phyloP scores from a whole-genome alignment of 495 filamentous ascomycete genomes.

The Usnea hakonensis region DNA sequence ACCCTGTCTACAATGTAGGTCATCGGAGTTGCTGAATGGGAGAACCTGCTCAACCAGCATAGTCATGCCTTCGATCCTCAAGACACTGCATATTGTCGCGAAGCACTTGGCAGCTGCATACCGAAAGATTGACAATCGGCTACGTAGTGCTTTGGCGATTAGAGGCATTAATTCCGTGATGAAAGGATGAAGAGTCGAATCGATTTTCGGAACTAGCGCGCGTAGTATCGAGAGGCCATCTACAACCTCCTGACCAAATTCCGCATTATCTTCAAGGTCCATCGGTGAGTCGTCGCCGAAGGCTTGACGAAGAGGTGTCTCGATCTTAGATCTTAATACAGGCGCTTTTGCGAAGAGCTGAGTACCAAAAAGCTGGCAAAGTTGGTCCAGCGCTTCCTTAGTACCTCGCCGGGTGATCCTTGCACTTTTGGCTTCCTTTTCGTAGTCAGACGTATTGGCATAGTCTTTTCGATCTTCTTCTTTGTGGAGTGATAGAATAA shows the following conservation, averaged over 20 bases:
- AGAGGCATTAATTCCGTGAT: slow-evolving; percentile 78
- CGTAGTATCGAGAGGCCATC: slow-evolving; percentile 90
- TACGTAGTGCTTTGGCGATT: slow-evolving; percentile 77
- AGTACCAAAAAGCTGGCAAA: slow-evolving; percentile 68
- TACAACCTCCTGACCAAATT: slow-evolving; percentile 81
- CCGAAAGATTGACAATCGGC: slow-evolving; percentile 78
- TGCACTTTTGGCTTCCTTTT: slow-evolving; percentile 75
- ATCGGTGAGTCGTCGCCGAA: slow-evolving; percentile 66
- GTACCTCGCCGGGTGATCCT: slow-evolving; percentile 84
- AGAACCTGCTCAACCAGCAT: slow-evolving; percentile 88
- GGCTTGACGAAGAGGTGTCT: slow-evolving; percentile 64
- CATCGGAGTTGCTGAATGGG: slow-evolving; percentile 81
- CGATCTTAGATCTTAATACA: slow-evolving; percentile 69
- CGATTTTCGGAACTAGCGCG: slow-evolving; percentile 77
- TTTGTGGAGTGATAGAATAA: slow-evolving; percentile 85
- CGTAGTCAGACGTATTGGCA: slow-evolving; percentile 79
- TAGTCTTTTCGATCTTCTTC: slow-evolving; percentile 95
- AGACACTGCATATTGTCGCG: slow-evolving; percentile 93
- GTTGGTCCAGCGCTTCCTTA: slow-evolving; percentile 87
- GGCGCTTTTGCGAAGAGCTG: slow-evolving; percentile 72
- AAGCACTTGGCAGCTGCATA: slow-evolving; percentile 97
- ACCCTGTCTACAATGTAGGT: slow-evolving; percentile 81
- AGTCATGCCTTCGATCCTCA: slow-evolving; percentile 90
- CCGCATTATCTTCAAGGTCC: slow-evolving; percentile 59
- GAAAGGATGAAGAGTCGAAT: slow-evolving; percentile 64